A percentile compares a stretch with the other conserved stretches of the same genome.
Conservation (phyloP, 2,329 filamentous ascomycete genomes). For the Aspergillus brunneoviolaceus region DNA sequence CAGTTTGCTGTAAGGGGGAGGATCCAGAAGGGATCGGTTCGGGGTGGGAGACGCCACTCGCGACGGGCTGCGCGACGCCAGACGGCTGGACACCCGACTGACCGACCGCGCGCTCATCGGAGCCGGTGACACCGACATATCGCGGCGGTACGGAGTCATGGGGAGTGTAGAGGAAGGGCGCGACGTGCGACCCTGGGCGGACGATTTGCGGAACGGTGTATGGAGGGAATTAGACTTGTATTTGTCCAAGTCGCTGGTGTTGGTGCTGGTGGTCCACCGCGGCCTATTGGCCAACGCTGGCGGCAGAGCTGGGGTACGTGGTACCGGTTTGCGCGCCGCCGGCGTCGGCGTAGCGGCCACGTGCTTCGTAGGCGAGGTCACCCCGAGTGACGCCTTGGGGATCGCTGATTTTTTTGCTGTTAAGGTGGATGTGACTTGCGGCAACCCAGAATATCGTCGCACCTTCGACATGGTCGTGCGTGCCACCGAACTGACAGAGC, state of each 20-base stretch:
- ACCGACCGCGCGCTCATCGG: constrained; percentile 29
- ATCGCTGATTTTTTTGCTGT: constrained; percentile 39
- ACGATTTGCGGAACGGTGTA: constrained; percentile 53
- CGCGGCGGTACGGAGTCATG: constrained; percentile 39
- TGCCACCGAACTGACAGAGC: constrained; percentile 44
- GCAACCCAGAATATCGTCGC: constrained; percentile 51
- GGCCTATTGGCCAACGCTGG: constrained; percentile 57
- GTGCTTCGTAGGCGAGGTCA: constrained; percentile 39
- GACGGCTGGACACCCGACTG: constrained; percentile 36
- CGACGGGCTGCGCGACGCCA: constrained; percentile 35
- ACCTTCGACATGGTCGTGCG: constrained; percentile 41
- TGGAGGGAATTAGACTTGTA: constrained; percentile 58
- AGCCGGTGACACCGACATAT: constrained; percentile 43
- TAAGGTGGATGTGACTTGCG: constrained; percentile 34
- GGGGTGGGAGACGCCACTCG: constrained; percentile 31
- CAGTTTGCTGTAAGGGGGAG: constrained; percentile 45
- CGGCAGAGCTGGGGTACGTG: constrained; percentile 18
- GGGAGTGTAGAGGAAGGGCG: constrained; percentile 44
- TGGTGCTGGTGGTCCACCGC: constrained; percentile 70
- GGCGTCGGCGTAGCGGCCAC: constrained; percentile 55
- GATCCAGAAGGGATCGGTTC: constrained; percentile 33
- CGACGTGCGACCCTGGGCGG: constrained; percentile 29
- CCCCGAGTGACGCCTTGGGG: constrained; percentile 33
- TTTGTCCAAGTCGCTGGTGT: constrained; percentile 65
- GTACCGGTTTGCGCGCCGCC: constrained; percentile 38